Evolutionary conservation across 1,139 yeast species (phyloP).

Genomic region (Magnusiomyces magnusii): DNA sequence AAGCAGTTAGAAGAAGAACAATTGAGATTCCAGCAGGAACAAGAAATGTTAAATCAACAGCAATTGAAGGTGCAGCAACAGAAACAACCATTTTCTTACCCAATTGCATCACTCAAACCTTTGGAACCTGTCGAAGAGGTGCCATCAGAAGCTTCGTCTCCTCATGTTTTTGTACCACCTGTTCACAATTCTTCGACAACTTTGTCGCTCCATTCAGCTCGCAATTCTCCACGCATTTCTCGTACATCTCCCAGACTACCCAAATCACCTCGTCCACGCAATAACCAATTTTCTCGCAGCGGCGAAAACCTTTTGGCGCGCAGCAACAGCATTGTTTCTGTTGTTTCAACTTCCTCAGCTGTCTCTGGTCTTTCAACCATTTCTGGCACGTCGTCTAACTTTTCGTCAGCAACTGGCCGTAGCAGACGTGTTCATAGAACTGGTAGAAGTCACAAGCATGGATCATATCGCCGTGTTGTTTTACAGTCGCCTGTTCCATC

Average conservation of each 20-base stretch:
- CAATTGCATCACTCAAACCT: background rate
- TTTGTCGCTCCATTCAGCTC: background rate
- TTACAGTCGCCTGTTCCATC: background rate
- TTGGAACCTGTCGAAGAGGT: slow-evolving; percentile 4
- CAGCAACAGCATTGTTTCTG: background rate
- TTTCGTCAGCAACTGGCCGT: background rate
- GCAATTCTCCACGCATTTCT: background rate
- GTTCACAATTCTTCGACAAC: background rate
- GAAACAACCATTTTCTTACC: background rate
- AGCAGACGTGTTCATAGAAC: background rate
- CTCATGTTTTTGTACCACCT: background rate
- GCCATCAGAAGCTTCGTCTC: background rate
- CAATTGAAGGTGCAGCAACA: too few species aligned
- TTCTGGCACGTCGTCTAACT: background rate
- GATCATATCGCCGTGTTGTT: background rate
- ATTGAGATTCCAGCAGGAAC: slow-evolving; percentile 4
- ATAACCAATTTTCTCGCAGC: background rate
- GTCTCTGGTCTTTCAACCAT: background rate
- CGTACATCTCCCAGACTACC: background rate
- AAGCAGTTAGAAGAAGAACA: slow-evolving; percentile 18
- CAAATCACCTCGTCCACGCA: background rate
- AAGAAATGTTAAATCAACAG: background rate
- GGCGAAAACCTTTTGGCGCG: background rate
- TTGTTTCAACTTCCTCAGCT: background rate
- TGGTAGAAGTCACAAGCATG: background rate